Evolutionary conservation across 768 basidiomycete genomes (phyloP).

Genomic region (Amanita pallidorosea): DNA sequence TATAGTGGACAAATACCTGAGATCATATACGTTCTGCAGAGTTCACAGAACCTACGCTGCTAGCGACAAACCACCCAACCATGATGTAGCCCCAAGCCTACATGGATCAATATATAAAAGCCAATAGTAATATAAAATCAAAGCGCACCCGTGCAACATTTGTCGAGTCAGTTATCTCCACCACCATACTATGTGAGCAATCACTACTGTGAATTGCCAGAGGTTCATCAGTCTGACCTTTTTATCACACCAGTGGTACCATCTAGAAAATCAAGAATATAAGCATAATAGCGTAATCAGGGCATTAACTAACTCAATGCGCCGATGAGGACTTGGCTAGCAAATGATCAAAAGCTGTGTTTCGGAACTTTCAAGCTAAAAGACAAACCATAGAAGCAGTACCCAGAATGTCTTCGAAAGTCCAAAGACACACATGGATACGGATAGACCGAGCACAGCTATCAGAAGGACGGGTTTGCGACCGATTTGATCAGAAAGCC

Average conservation of each 20-base stretch:
- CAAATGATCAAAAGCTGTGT: not conserved
- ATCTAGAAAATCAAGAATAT: conserved; percentile 17
- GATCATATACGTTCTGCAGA: not conserved
- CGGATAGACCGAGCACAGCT: conserved; percentile 51
- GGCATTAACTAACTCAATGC: conserved; percentile 40
- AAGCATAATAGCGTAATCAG: not conserved
- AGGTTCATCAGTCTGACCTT: conserved; percentile 15
- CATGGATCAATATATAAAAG: not conserved
- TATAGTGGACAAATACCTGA: not conserved
- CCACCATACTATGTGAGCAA: conserved; percentile 28
- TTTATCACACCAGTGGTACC: conserved; percentile 63
- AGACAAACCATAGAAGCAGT: conserved; percentile 25
- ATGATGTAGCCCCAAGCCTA: conserved; percentile 23
- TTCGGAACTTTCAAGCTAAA: not conserved
- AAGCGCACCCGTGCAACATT: conserved; percentile 33
- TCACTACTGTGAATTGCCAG: not conserved
- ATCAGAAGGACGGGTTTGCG: conserved; percentile 64
- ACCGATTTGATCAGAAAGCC: conserved; percentile 59
- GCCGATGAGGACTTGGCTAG: conserved; percentile 56
- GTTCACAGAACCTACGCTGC: conserved; percentile 5
- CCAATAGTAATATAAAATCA: not conserved
- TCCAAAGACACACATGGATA: conserved; percentile 69
- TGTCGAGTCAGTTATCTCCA: conserved; percentile 45
- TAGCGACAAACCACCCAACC: conserved; percentile 13
- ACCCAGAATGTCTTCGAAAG: conserved; percentile 61